phyloP scores from a whole-genome alignment of 208 protist genomes.

The Acanthamoeba lenticulata region DNA sequence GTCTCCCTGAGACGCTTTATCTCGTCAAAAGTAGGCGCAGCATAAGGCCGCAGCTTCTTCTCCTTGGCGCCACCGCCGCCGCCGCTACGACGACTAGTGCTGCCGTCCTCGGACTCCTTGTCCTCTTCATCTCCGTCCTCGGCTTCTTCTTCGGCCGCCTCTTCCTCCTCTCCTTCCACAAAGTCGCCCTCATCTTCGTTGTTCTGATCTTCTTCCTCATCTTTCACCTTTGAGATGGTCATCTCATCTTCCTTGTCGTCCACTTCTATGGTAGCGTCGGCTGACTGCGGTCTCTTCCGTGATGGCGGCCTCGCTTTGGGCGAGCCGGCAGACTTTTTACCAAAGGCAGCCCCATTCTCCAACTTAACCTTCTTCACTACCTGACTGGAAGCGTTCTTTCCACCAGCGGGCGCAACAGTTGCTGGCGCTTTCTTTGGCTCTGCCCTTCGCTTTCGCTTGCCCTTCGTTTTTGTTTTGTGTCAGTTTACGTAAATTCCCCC shows the following conservation, averaged over 20 bases:
- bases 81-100: background rate
- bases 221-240: background rate
- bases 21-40: slow-evolving; percentile 39
- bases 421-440: too few relatives aligned
- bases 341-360: background rate
- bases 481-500: too few relatives aligned
- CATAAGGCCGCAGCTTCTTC: slow-evolving; percentile 42
- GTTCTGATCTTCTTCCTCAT: background rate
- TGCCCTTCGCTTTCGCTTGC: too few relatives aligned
- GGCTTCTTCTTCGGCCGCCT: slow-evolving; percentile 46
- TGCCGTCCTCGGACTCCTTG: background rate
- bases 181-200: background rate
- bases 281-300: background rate
- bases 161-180: slow-evolving; percentile 40
- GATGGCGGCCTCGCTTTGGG: background rate
- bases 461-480: too few relatives aligned
- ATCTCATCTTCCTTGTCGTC: background rate
- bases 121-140: slow-evolving; percentile 33
- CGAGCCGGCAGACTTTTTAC: background rate
- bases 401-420: too few relatives aligned
- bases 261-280: background rate
- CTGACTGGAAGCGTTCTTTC: too few relatives aligned
- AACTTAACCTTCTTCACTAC: background rate
- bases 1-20: slow-evolving; percentile 55
- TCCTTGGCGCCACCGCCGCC: background rate